phyloP scores from a whole-genome alignment of 352 stramenopile genomes.

The Globisporangium paroecandrum region DNA sequence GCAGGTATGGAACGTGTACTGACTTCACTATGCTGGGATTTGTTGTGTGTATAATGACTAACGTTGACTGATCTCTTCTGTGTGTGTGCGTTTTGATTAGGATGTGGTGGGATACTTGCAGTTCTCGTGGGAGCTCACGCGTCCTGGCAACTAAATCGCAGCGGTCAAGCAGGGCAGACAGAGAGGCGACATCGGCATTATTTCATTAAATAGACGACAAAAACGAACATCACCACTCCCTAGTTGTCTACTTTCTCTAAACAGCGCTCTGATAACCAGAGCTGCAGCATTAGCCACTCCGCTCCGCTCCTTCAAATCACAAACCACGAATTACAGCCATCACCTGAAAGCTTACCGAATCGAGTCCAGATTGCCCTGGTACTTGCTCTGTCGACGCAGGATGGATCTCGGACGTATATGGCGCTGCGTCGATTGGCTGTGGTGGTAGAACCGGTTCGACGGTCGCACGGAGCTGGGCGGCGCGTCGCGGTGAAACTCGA shows the following conservation, averaged over 20 bases:
- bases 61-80: not conserved
- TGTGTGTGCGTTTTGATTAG: conserved; percentile 7
- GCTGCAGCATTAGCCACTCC: no score
- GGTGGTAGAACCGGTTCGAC: conserved; percentile 24
- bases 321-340: no score
- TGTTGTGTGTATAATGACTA: not conserved
- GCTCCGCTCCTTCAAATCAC: no score
- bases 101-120: conserved; percentile 32
- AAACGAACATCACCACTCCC: no score
- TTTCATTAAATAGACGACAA: conserved; percentile 1
- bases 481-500: conserved; percentile 47
- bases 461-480: conserved; percentile 29
- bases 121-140: conserved; percentile 26
- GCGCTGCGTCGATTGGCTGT: conserved; percentile 24
- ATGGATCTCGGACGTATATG: conserved; percentile 18
- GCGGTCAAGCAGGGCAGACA: not conserved
- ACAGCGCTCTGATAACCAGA: no score
- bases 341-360: conserved; percentile 8
- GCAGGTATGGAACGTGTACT: conserved; percentile 26
- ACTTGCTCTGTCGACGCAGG: conserved; percentile 2
- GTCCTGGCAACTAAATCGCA: conserved; percentile 1
- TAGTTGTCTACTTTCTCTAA: no score
- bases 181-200: not conserved
- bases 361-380: not conserved
- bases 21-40: not conserved